Conservation (phyloP, 352 stramenopile species). For the Elongisporangium anandrum region DNA sequence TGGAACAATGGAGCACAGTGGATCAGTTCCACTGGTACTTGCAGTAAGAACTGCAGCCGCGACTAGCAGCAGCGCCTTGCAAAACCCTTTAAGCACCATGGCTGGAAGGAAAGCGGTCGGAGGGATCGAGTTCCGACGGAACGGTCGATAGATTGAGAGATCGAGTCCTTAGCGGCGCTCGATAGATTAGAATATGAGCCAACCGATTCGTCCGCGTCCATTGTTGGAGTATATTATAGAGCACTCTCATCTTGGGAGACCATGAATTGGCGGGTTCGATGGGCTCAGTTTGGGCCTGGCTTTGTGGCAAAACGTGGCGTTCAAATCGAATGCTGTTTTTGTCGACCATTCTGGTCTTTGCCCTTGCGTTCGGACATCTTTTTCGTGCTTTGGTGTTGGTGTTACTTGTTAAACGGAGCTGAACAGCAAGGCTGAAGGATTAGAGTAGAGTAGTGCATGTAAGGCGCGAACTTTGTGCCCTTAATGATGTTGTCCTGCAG, state of each 20-base stretch:
- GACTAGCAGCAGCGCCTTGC: background rate
- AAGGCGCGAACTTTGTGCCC: too few relatives aligned
- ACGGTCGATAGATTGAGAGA: background rate
- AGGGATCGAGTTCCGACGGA: background rate
- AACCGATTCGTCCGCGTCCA: background rate
- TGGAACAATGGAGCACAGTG: constrained; percentile 31
- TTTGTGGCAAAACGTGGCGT: too few relatives aligned
- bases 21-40: background rate
- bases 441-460: too few relatives aligned
- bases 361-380: too few relatives aligned
- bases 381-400: too few relatives aligned
- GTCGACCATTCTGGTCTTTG: too few relatives aligned
- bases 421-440: too few relatives aligned
- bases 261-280: background rate
- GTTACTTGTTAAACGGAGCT: too few relatives aligned
- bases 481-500: too few relatives aligned
- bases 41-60: background rate
- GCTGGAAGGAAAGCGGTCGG: too few relatives aligned
- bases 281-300: background rate
- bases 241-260: background rate
- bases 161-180: background rate
- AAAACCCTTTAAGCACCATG: background rate
- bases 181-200: background rate
- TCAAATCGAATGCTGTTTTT: too few relatives aligned
- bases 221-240: background rate